phyloP scores from a whole-genome alignment of 2,329 filamentous ascomycete genomes.

The Decorospora gaudefroyi region DNA sequence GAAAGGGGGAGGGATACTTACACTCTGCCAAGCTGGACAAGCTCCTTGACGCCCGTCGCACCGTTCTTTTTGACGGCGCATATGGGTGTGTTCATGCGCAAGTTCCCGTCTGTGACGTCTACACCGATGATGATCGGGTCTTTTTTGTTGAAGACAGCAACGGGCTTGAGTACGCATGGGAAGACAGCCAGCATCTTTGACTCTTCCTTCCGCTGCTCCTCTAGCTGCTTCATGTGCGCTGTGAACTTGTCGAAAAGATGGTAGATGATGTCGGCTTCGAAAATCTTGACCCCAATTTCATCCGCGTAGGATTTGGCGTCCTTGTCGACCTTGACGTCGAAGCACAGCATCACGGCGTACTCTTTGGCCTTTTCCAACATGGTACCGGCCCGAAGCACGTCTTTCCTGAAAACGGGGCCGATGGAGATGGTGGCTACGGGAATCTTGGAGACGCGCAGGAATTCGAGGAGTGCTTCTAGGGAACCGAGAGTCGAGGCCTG shows the following conservation, averaged over 20 bases:
- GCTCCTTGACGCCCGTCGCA: constrained; percentile 78
- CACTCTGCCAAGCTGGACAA: constrained; percentile 88
- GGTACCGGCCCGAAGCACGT: constrained; percentile 89
- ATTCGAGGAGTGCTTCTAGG: constrained; percentile 92
- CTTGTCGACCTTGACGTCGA: constrained; percentile 99
- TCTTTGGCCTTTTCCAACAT: constrained; percentile 97
- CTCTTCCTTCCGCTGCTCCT: constrained; percentile 93
- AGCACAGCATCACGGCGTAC: constrained; percentile 98
- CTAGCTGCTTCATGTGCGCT: constrained; percentile 85
- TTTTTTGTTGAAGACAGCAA: constrained; percentile 98
- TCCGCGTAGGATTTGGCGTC: constrained; percentile 90
- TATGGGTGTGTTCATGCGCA: constrained; percentile 87
- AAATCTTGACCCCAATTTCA: constrained; percentile 94
- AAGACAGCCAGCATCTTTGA: constrained; percentile 95
- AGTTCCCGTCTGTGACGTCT: constrained; percentile 87
- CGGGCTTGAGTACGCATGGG: constrained; percentile 86
- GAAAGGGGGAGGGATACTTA: constrained; percentile 58
- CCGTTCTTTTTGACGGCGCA: constrained; percentile 82
- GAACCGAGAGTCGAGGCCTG: constrained; percentile 97
- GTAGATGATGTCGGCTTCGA: constrained; percentile 98
- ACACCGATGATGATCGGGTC: constrained; percentile 93
- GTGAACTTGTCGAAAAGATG: constrained; percentile 97
- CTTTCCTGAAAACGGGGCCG: constrained; percentile 95
- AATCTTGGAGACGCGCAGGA: constrained; percentile 94
- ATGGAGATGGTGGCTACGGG: constrained; percentile 97